A percentile compares a stretch with the other conserved stretches of the same genome.
Conservation (phyloP, 2,329 filamentous ascomycete species). For the Didymella arachidicola region DNA sequence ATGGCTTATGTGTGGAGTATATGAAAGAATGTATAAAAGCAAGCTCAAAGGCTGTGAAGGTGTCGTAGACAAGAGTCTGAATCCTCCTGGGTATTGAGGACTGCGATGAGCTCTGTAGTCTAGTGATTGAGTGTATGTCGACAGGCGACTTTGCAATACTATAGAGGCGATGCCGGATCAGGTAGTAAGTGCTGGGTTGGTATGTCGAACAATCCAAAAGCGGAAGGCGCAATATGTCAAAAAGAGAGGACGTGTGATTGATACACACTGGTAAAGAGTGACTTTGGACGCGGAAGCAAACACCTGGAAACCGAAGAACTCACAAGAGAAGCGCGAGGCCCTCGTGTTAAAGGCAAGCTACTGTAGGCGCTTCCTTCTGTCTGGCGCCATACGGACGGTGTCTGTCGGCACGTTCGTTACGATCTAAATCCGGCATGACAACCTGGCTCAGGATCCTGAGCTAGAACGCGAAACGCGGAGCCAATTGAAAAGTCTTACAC, state of each 20-base stretch:
- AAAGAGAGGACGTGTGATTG: slow-evolving; percentile 49
- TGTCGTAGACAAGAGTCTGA: background rate
- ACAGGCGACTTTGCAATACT: slow-evolving; percentile 1
- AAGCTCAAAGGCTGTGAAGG: background rate
- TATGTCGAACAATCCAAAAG: slow-evolving; percentile 28
- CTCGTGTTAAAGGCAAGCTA: slow-evolving; percentile 36
- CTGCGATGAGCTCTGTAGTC: background rate
- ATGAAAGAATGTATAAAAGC: background rate
- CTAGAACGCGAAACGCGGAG: slow-evolving; percentile 25
- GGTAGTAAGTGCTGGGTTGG: slow-evolving; percentile 1
- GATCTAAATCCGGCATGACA: slow-evolving; percentile 47
- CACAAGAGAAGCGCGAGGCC: slow-evolving; percentile 28
- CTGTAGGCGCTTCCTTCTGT: slow-evolving; percentile 30
- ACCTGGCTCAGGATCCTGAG: slow-evolving; percentile 35
- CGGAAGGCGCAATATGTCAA: slow-evolving; percentile 22
- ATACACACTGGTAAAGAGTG: slow-evolving; percentile 40
- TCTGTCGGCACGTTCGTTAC: slow-evolving; percentile 34
- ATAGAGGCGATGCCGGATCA: background rate
- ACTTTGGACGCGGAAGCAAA: slow-evolving; percentile 31
- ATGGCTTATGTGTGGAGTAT: slow-evolving; percentile 22
- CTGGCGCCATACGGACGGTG: slow-evolving; percentile 36
- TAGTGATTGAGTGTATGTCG: background rate
- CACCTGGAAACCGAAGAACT: slow-evolving; percentile 30
- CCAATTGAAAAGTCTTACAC: slow-evolving; percentile 31
- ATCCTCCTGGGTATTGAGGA: background rate